phyloP scores from a whole-genome alignment of 768 basidiomycete genomes.

The Xanthoconium stramineum region DNA sequence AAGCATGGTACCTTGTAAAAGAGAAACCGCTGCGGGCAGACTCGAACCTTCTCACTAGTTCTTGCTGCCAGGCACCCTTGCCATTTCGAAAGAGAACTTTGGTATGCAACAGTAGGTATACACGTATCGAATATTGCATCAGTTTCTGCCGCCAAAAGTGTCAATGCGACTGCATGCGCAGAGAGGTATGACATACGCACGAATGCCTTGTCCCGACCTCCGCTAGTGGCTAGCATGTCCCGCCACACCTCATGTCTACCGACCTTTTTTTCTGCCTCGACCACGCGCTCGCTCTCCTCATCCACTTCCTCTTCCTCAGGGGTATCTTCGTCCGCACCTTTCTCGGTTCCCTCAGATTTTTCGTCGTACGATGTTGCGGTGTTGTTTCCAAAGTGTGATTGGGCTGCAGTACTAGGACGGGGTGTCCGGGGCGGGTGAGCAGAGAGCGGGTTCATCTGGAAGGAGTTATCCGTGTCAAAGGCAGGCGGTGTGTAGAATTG shows the following conservation, averaged over 20 bases:
- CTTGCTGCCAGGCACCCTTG: constrained; percentile 48
- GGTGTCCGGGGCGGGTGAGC: constrained; percentile 78
- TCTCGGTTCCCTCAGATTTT: constrained; percentile 36
- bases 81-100: constrained; percentile 47
- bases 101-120: constrained; percentile 70
- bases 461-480: constrained; percentile 59
- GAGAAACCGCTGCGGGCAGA: constrained; percentile 60
- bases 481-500: constrained; percentile 51
- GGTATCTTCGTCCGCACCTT: constrained; percentile 10
- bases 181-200: constrained; percentile 42
- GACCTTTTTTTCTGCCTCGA: constrained; percentile 46
- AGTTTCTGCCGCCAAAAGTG: constrained; percentile 57
- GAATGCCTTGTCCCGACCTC: constrained; percentile 82
- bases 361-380: constrained; percentile 38
- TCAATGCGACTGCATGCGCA: background rate
- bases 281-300: constrained; percentile 45
- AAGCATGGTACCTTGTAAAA: constrained; percentile 57
- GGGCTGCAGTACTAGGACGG: constrained; percentile 32
- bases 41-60: constrained; percentile 56
- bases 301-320: constrained; percentile 40
- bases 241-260: constrained; percentile 71
- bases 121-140: constrained; percentile 76
- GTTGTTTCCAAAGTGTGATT: constrained; percentile 24
- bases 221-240: constrained; percentile 73
- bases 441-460: constrained; percentile 81